Evolutionary conservation across 2,329 filamentous ascomycete species (phyloP).

Genomic region (Aureobasidium zeae): DNA sequence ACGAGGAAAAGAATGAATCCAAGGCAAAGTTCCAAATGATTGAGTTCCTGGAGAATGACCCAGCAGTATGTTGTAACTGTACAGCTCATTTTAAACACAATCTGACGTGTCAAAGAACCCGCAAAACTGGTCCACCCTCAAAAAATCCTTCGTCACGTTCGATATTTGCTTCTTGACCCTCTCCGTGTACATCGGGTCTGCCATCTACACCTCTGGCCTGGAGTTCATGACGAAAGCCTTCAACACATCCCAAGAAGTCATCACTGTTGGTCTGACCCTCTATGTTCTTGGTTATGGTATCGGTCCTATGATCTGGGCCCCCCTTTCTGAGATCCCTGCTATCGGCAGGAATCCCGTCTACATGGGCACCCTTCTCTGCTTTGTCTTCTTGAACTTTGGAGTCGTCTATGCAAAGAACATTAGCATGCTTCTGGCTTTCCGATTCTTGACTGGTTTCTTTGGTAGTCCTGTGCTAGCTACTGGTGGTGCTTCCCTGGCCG

Average conservation of each 20-base stretch:
- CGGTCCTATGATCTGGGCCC: conserved; percentile 28
- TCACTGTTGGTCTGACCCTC: conserved; percentile 41
- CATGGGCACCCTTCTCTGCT: conserved; percentile 39
- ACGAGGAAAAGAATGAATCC: conserved; percentile 11
- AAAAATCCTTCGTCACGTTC: conserved; percentile 38
- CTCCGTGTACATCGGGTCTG: conserved; percentile 43
- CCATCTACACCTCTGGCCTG: conserved; percentile 43
- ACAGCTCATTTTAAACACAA: too few relatives aligned
- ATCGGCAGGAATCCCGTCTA: conserved; percentile 44
- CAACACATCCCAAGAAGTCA: conserved; percentile 37
- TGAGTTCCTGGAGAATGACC: conserved; percentile 12
- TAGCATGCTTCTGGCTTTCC: conserved; percentile 43
- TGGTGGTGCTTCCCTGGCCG: conserved; percentile 36
- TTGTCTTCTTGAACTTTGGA: conserved; percentile 44
- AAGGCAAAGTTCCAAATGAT: conserved; percentile 15
- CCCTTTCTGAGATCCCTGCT: conserved; percentile 42
- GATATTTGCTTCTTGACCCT: conserved; percentile 43
- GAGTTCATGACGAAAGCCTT: conserved; percentile 35
- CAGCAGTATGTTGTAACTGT: conserved; percentile 21
- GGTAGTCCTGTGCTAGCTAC: conserved; percentile 39
- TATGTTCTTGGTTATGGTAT: conserved; percentile 44
- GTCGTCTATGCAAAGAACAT: conserved; percentile 33
- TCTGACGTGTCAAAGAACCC: conserved; percentile 23
- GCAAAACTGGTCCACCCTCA: conserved; percentile 32
- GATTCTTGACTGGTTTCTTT: conserved; percentile 45